Evolutionary conservation across 495 filamentous ascomycete genomes (phyloP), one percentile per base, ranked within the genome.

Genomic region (Parathielavia hyrcaniae): DNA sequence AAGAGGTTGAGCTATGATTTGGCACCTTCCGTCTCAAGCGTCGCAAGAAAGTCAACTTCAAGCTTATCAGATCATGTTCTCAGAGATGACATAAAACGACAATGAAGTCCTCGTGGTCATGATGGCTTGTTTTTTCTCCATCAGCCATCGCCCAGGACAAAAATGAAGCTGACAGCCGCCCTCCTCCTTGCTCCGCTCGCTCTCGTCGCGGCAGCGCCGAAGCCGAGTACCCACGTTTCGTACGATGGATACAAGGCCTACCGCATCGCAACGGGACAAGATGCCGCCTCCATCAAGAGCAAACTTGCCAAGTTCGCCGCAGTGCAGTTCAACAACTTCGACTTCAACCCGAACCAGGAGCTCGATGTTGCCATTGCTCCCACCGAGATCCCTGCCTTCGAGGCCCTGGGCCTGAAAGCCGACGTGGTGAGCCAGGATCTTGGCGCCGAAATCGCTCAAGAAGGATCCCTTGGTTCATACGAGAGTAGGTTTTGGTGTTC

Each of bases 191-290:
- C 26, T 30, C 26, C 26, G 26, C 26, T 30, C 3, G 26, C 26
- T 3, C 26, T 30, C 26, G 26, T 6, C 26, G 26, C 26, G 26
- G 26, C 26, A 30, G 26, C 26, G 6, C 26, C 26, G 26, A 30
- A 30, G 26, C 26, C 26, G 26, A 30, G 6, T 30, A 6, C 26
- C 3, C 26, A 30, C 26, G 6, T 30, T 30, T 52, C 60, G 8
- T 71, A 71, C 40, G 61, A 61, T 39, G 69, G 67, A 4, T 71
- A 68, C 64, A 68, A 69, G 55, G 67, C 59, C 20, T 62, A 61
- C 57, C 64, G 67, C 48, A 59, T 71, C 32, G n/a, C 50, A 5
- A 19, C 36, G 4, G 48, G 48, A 0, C 19, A 53, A 13, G 22
- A 61, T 39, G 65, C 60, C 14, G 62, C 61, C 23, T 46, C 65